Percentiles rank a stretch among this genome's conserved stretches.
These are phyloP conservation scores for Westerdykella aurantiaca DNA, from an alignment of 2,329 filamentous ascomycete genomes.

Conservation along the genomic window DNA sequence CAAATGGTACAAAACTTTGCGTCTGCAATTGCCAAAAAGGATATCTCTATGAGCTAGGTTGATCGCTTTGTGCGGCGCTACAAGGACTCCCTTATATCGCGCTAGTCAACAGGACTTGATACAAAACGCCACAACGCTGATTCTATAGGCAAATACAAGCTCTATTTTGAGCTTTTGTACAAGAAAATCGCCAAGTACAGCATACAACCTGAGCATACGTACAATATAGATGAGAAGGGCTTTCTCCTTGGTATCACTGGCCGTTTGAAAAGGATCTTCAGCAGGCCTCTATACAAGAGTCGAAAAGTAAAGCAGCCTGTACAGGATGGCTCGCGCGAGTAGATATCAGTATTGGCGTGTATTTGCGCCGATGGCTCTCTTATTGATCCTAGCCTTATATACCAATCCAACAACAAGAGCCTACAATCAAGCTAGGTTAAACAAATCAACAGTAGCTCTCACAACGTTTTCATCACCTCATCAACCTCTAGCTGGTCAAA, in stretches of 20 bases:
- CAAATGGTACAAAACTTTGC: background rate
- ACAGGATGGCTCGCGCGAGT: slow-evolving; percentile 1
- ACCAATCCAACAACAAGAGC: slow-evolving; percentile 1
- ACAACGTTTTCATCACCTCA: slow-evolving; percentile 1
- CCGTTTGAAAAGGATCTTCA: slow-evolving; percentile 3
- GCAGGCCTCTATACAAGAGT: background rate
- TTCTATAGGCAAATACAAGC: slow-evolving; percentile 10
- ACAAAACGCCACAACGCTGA: slow-evolving; percentile 13
- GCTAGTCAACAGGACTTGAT: slow-evolving; percentile 13
- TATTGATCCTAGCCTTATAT: slow-evolving; percentile 8
- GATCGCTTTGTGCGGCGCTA: slow-evolving; percentile 10
- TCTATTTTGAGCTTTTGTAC: slow-evolving; percentile 8
- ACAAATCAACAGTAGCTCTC: background rate
- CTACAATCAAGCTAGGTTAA: background rate
- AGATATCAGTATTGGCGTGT: background rate
- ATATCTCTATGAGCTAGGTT: slow-evolving; percentile 10
- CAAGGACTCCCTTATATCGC: slow-evolving; percentile 5
- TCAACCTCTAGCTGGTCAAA: slow-evolving; percentile 12
- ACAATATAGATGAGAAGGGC: too few relatives aligned
- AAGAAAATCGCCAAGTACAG: background rate
- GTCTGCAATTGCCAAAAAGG: background rate
- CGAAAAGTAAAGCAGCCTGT: background rate
- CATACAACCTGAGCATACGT: background rate
- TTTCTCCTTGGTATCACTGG: slow-evolving; percentile 3
- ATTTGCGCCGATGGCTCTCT: background rate